Evolutionary conservation across 1,284 basidiomycete species (phyloP), one percentile per base, ranked within the genome.

Genomic region (Rhodofomes roseus): DNA sequence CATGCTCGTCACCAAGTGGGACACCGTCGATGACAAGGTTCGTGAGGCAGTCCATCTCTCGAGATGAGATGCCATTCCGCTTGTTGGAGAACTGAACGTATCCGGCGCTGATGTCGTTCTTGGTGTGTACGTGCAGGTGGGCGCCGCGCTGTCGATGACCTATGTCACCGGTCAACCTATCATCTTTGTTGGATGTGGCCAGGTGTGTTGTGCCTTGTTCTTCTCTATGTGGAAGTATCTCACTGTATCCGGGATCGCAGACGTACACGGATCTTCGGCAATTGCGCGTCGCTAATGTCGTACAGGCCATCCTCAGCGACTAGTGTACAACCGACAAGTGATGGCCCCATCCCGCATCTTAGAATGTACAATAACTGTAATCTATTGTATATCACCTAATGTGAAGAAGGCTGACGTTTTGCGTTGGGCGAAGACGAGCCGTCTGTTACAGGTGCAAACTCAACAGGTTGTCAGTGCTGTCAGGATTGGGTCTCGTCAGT

Each of bases 121-220:
- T 31, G 51, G 54, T 31, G 48, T 41, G 57, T 40, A 22, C 34
- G 60, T 59, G 43, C 67, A 96, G 89, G 95, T 98, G 56, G 95
- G 95, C 41, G 95, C 95, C 2, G 96, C 95, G 11, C 79, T 98
- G 56, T 96, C 93, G 3, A 98, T 98, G 96, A 96, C 95, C 43
- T 97, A 96, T 74, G 93, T 96, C 46, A 98, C 95, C 4, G 95
- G 95, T 22, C 95, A 97, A 71, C 95, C 95, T 11, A 97, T 98
- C 73, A 81, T 97, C 27, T 98, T 98, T 71, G 94, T 98, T 63
- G 95, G 95, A 12, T 96, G 95, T 70, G 95, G 95, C 43, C 94
- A 96, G 86, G 92, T 92, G 65, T 58, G 85, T 73, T 27, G n/a
- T 22, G 37, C 18, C 18, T 31, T n/a, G n/a, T 31, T 31, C 37